Evolutionary conservation across 2,329 filamentous ascomycete species (phyloP), one percentile per base, ranked within the genome.

Genomic region (Fragosphaeria purpurea): DNA sequence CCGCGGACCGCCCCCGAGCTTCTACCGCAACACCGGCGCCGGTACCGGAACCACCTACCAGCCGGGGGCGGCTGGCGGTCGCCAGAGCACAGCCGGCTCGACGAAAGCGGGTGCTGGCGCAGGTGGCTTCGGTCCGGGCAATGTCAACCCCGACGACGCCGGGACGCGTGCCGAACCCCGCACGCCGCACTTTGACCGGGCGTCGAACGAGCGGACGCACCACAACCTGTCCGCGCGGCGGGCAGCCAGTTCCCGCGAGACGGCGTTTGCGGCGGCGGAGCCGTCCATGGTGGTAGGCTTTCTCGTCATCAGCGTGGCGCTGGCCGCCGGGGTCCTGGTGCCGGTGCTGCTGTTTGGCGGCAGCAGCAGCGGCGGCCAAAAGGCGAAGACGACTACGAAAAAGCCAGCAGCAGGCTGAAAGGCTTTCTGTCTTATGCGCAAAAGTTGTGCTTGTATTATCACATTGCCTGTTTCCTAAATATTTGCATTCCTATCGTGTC

Each of bases 1-100:
- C 66, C 79, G 79, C 22, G 91, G 91, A 0, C 91, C 93, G 4
- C 90, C 93, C 47, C 90, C 91, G 0, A 87, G 82, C 56, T 97
- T 96, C 70, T 96, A 88, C 67, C 77, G 83, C 13, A 82, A 65
- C 51, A 66, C 62, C 0, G 63, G 63, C n/a, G 52, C 53, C n/a
- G 56, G 52, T 37, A 50, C 51, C 39, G 48, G 50, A 30, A 32
- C 7, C 47, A 38, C 31, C 41, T 64, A 57, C 51, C 57, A 53
- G 43, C 63, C 56, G 48, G 58, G 47, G 57, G 55, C 12, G 31
- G 39, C 30, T 38, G 35, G 35, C 13, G 5, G 51, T 55, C 31
- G 46, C 43, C 37, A 54, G 61, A 73, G 41, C 71, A 73, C 6
- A 76, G 68, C 56, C 60, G 63, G 1, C 61, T 66, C 53, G 39